Evolutionary conservation across 169 alveolate genomes (phyloP).

Genomic region (Plasmodium chabaudi): DNA sequence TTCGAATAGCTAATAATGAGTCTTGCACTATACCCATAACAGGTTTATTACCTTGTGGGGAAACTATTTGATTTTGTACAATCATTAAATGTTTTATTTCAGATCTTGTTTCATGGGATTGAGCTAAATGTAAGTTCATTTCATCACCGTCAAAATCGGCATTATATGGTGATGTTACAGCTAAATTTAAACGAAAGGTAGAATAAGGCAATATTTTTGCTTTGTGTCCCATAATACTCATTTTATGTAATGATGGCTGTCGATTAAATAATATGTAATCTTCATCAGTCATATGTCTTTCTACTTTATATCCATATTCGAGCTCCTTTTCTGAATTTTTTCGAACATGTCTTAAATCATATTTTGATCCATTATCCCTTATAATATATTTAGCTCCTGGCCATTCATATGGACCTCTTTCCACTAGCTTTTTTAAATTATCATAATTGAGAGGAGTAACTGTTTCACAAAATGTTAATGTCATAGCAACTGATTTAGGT

Average conservation of each 20-base stretch:
- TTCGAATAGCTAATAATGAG: slow-evolving; percentile 94
- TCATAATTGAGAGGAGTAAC: slow-evolving; percentile 98
- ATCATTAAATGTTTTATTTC: slow-evolving; percentile 99
- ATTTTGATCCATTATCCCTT: slow-evolving; percentile 95
- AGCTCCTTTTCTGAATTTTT: slow-evolving; percentile 91
- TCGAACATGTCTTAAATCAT: slow-evolving; percentile 91
- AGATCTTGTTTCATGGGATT: slow-evolving; percentile 97
- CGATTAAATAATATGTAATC: slow-evolving; percentile 99
- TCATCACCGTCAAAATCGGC: slow-evolving; percentile 99
- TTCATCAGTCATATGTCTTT: slow-evolving; percentile 98
- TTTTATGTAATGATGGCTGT: slow-evolving; percentile 99
- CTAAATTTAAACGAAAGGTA: slow-evolving; percentile 98
- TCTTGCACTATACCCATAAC: slow-evolving; percentile 99
- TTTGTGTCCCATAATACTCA: slow-evolving; percentile 99
- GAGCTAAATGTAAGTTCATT: slow-evolving; percentile 99
- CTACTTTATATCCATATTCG: slow-evolving; percentile 97
- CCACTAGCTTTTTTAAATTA: slow-evolving; percentile 91
- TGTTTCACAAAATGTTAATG: slow-evolving; percentile 98
- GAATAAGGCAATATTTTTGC: slow-evolving; percentile 98
- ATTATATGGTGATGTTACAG: slow-evolving; percentile 99
- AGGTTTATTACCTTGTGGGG: slow-evolving; percentile 99
- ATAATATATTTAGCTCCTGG: slow-evolving; percentile 98
- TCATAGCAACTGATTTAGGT: slow-evolving; percentile 98
- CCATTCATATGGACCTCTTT: slow-evolving; percentile 98
- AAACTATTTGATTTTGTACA: slow-evolving; percentile 99